These are phyloP conservation scores for Cystoisospora suis DNA, from an alignment of 169 alveolate species.

Conservation along the genomic window DNA sequence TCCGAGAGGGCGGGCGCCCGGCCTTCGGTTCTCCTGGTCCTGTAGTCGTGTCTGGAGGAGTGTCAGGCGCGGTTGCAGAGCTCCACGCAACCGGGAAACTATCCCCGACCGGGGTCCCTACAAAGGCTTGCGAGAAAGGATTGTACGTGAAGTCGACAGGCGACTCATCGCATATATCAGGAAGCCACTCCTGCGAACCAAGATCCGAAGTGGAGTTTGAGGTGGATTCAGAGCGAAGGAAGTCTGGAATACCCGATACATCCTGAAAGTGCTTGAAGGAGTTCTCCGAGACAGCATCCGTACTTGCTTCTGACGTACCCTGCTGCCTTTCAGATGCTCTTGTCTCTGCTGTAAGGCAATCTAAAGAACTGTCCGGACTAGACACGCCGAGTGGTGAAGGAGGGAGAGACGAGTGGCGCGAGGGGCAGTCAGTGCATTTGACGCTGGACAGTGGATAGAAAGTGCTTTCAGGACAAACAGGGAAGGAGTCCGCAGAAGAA, in stretches of 20 bases:
- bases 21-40: too few species aligned
- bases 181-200: too few species aligned
- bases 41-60: too few species aligned
- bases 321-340: too few species aligned
- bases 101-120: background rate
- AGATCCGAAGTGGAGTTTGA: too few species aligned
- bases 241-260: too few species aligned
- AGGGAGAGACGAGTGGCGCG: background rate
- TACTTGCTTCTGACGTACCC: too few species aligned
- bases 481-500: background rate
- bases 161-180: background rate
- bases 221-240: too few species aligned
- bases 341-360: background rate
- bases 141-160: background rate
- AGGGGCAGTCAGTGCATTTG: background rate
- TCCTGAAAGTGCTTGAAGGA: too few species aligned
- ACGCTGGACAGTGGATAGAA: background rate
- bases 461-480: background rate
- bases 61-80: background rate
- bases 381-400: background rate
- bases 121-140: background rate
- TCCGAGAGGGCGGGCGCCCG: background rate
- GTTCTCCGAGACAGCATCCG: too few species aligned
- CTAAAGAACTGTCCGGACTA: background rate
- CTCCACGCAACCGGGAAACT: background rate